phyloP scores from a whole-genome alignment of 495 filamentous ascomycete genomes.

The Lichenothelia convexa region DNA sequence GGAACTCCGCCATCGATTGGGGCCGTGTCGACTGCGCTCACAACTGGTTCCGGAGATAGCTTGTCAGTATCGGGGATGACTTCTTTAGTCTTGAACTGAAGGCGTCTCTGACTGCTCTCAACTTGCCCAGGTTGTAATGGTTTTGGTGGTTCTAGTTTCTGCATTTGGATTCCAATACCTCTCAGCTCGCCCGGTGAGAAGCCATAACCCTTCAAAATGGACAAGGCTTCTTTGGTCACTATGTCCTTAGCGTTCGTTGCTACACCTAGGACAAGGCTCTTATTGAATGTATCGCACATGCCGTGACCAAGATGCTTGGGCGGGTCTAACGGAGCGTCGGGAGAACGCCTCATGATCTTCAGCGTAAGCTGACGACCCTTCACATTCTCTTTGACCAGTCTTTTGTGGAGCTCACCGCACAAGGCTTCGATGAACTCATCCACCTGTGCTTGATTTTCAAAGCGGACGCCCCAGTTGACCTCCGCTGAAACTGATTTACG shows the following conservation, averaged over 20 bases:
- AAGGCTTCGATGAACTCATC: slow-evolving; percentile 77
- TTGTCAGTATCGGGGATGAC: slow-evolving; percentile 14
- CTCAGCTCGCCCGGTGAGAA: slow-evolving; percentile 81
- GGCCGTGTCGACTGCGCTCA: too few species aligned
- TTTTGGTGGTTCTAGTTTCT: slow-evolving; percentile 70
- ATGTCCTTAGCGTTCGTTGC: slow-evolving; percentile 54
- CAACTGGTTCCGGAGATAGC: slow-evolving; percentile 7
- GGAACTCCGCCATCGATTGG: slow-evolving; percentile 11
- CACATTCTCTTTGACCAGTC: slow-evolving; percentile 63
- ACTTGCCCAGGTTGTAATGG: slow-evolving; percentile 12
- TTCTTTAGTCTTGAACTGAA: slow-evolving; percentile 33
- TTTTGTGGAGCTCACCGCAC: slow-evolving; percentile 61
- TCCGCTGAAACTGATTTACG: slow-evolving; percentile 90
- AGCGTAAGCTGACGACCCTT: slow-evolving; percentile 77
- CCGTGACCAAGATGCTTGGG: slow-evolving; percentile 91
- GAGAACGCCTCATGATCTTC: slow-evolving; percentile 76
- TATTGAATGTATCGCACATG: slow-evolving; percentile 84
- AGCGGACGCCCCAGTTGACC: slow-evolving; percentile 95
- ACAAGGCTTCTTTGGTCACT: slow-evolving; percentile 62
- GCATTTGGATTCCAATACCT: slow-evolving; percentile 81
- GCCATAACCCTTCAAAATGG: slow-evolving; percentile 61
- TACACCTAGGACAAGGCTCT: slow-evolving; percentile 62
- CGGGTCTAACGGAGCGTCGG: slow-evolving; percentile 77
- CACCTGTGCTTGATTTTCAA: slow-evolving; percentile 71
- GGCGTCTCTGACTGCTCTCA: slow-evolving; percentile 35